Percentiles rank a stretch among this genome's conserved stretches.
Conservation (phyloP, 78 protist genomes). For the Chrysochromulina tobinii region DNA sequence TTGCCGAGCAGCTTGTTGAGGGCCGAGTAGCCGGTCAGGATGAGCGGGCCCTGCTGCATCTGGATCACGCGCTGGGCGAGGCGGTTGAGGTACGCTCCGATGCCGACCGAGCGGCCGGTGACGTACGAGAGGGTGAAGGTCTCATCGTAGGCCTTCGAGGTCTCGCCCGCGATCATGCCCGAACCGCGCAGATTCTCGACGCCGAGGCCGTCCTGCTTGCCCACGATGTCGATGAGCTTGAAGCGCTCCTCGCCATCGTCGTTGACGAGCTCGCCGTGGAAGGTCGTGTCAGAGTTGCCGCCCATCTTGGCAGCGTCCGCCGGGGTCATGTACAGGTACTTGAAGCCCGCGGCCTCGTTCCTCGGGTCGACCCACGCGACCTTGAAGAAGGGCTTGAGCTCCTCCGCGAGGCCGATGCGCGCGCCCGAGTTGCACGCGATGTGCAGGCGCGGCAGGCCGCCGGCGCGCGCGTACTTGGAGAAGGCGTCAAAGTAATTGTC, state of each 20-base stretch:
- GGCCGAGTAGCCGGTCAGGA: constrained; percentile 94
- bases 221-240: constrained; percentile 74
- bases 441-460: constrained; percentile 89
- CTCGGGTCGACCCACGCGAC: constrained; percentile 75
- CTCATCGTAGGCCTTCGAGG: constrained; percentile 88
- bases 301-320: constrained; percentile 63
- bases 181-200: constrained; percentile 96
- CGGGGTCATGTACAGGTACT: constrained; percentile 84
- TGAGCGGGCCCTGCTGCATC: constrained; percentile 73
- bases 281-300: background rate
- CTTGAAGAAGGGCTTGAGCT: constrained; percentile 72
- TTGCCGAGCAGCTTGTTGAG: constrained; percentile 83
- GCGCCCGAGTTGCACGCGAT: constrained; percentile 95
- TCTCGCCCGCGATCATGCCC: constrained; percentile 97
- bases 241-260: constrained; percentile 62
- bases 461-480: constrained; percentile 81
- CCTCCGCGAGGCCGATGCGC: constrained; percentile 93
- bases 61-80: constrained; percentile 87
- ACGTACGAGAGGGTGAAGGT: constrained; percentile 89
- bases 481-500: constrained; percentile 66
- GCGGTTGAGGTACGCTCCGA: constrained; percentile 96
- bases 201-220: constrained; percentile 87
- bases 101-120: constrained; percentile 95
- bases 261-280: constrained; percentile 5
- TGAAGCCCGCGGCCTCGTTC: constrained; percentile 68